Conservation (phyloP, 1,139 yeast species). For the Candida pseudoviswanathii region DNA sequence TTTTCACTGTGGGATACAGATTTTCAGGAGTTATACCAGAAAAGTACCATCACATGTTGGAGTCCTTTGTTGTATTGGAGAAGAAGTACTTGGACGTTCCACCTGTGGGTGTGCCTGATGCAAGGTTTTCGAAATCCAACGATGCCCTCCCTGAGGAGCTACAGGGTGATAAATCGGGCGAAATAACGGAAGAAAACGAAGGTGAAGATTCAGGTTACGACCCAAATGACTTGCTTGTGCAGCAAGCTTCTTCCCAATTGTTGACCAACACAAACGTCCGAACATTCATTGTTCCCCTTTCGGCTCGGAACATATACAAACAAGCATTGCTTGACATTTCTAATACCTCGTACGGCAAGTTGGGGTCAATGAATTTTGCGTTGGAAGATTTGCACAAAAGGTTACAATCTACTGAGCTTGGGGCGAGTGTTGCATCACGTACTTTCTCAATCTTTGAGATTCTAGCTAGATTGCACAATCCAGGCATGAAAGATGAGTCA, state of each 20-base stretch:
- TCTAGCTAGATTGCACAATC: conserved; percentile 23
- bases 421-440: conserved; percentile 42
- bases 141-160: conserved; percentile 27
- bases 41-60: conserved; percentile 21
- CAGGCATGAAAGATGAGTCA: neutral
- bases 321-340: conserved; percentile 31
- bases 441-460: conserved; percentile 54
- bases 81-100: conserved; percentile 34
- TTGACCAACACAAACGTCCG: conserved; percentile 39
- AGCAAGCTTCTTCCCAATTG: conserved; percentile 42
- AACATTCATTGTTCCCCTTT: conserved; percentile 39
- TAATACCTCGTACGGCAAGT: conserved; percentile 32
- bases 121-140: conserved; percentile 27
- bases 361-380: conserved; percentile 37
- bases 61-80: conserved; percentile 34
- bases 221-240: conserved; percentile 35
- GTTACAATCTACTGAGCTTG: conserved; percentile 51
- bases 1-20: conserved; percentile 48
- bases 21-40: conserved; percentile 56
- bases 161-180: conserved; percentile 5
- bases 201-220: conserved; percentile 9
- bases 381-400: conserved; percentile 57
- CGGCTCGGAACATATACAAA: conserved; percentile 36
- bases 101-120: conserved; percentile 45
- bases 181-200: conserved; percentile 9